A percentile compares a stretch with the other conserved stretches of the same genome.
phyloP scores from a whole-genome alignment of 345 rosid species.

The Sisymbrium altissimum region DNA sequence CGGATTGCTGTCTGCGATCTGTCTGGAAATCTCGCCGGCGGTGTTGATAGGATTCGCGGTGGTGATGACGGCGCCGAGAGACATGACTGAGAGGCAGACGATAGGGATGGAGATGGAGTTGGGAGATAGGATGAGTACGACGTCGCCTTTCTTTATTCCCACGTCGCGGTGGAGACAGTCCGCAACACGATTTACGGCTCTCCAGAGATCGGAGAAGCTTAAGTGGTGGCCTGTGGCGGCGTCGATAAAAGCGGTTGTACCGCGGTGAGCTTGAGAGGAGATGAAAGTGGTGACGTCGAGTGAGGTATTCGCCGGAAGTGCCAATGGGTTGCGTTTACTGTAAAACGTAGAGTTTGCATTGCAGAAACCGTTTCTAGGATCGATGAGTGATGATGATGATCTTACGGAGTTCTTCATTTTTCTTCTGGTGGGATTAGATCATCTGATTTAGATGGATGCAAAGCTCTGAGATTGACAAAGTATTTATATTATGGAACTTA shows the following conservation, averaged over 20 bases:
- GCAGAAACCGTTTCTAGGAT: constrained; percentile 62
- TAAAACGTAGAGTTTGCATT: constrained; percentile 50
- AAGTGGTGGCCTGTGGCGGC: constrained; percentile 55
- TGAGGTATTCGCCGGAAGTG: constrained; percentile 42
- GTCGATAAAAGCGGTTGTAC: constrained; percentile 72
- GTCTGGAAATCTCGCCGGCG: constrained; percentile 57
- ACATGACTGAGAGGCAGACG: constrained; percentile 77
- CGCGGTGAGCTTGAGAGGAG: constrained; percentile 66
- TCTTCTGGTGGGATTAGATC: background rate
- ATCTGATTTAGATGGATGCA: background rate
- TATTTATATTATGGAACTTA: background rate
- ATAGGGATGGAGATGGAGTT: constrained; percentile 75
- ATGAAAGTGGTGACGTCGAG: constrained; percentile 74
- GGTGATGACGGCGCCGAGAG: constrained; percentile 79
- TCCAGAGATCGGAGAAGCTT: constrained; percentile 63
- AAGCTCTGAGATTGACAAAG: background rate
- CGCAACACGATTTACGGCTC: constrained; percentile 59
- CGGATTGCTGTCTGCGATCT: constrained; percentile 59
- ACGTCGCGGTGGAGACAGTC: constrained; percentile 42
- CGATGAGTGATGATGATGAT: constrained; percentile 2
- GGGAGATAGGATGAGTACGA: constrained; percentile 70
- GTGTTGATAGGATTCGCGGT: constrained; percentile 89
- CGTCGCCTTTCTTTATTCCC: constrained; percentile 67
- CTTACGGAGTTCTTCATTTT: background rate
- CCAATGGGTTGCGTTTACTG: constrained; percentile 62